phyloP scores from a whole-genome alignment of 2,329 filamentous ascomycete species.

The Colletotrichum sp. region DNA sequence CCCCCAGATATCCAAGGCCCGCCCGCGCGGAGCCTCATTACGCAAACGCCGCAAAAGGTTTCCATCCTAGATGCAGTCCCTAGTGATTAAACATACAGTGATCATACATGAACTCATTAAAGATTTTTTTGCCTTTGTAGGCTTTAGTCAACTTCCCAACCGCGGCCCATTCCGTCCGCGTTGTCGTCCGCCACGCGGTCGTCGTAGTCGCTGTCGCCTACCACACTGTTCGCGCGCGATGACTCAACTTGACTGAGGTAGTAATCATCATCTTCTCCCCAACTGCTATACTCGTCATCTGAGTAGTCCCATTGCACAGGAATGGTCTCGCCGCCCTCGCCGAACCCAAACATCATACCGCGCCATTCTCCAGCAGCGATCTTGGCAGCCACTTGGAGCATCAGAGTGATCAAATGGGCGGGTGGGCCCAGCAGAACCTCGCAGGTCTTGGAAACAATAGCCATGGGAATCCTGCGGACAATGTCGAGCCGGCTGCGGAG shows the following conservation, averaged over 20 bases:
- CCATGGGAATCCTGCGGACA: conserved; percentile 59
- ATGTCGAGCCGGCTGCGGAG: conserved; percentile 45
- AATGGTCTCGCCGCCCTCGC: conserved; percentile 57
- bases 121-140: background rate
- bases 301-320: conserved; percentile 67
- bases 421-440: conserved; percentile 83
- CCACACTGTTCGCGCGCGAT: conserved; percentile 24
- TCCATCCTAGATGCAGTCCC: conserved; percentile 9
- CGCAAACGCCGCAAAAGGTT: background rate
- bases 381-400: conserved; percentile 80
- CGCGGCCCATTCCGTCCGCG: conserved; percentile 10
- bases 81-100: conserved; percentile 8
- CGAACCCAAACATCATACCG: conserved; percentile 61
- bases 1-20: background rate
- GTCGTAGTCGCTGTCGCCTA: conserved; percentile 10
- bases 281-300: conserved; percentile 60
- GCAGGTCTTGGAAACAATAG: conserved; percentile 77
- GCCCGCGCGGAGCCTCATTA: background rate
- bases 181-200: conserved; percentile 20
- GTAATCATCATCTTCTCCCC: conserved; percentile 60
- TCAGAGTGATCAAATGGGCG: conserved; percentile 75
- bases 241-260: conserved; percentile 40
- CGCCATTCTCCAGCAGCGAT: conserved; percentile 71
- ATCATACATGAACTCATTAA: conserved; percentile 19
- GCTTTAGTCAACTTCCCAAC: conserved; percentile 22